Percentiles rank a stretch among this genome's conserved stretches.
phyloP scores from a whole-genome alignment of 225 moss, liverwort and hornwort genomes.

The Lunularia cruciata region DNA sequence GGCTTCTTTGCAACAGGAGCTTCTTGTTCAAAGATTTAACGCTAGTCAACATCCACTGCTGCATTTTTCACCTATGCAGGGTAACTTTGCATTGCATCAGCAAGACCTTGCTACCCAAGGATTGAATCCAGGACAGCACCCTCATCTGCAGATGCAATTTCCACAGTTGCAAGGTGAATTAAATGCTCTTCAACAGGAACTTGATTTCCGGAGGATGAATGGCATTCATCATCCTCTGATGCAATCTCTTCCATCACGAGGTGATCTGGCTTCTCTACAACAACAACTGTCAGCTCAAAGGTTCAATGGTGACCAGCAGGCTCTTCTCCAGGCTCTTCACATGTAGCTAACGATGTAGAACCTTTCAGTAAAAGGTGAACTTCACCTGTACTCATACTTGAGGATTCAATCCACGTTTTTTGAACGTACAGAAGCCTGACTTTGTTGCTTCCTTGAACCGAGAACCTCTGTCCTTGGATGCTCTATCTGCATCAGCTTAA shows the following conservation, averaged over 20 bases:
- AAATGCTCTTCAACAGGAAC: constrained; percentile 1
- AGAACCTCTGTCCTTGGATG: too few relatives aligned
- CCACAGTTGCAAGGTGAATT: not conserved
- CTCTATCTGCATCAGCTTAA: too few relatives aligned
- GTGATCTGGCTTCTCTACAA: not conserved
- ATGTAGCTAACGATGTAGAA: too few relatives aligned
- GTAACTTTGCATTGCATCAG: constrained; percentile 10
- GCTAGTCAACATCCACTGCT: constrained; percentile 1
- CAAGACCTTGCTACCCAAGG: constrained; percentile 14
- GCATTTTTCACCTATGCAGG: not conserved
- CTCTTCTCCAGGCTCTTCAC: not conserved
- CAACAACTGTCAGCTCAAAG: constrained; percentile 8
- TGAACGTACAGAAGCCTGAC: too few relatives aligned
- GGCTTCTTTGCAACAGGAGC: constrained; percentile 14
- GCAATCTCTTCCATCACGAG: not conserved
- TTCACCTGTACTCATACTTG: too few relatives aligned
- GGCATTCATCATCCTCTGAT: not conserved
- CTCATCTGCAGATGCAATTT: not conserved
- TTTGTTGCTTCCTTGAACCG: too few relatives aligned
- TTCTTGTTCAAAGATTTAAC: not conserved
- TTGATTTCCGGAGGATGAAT: constrained; percentile 14
- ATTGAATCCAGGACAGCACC: constrained; percentile 6
- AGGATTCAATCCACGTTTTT: too few relatives aligned
- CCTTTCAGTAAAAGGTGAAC: too few relatives aligned
- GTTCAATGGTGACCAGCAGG: not conserved